Base-by-base conservation (phyloP, 164 flowering plant genomes). In the Berberis thunbergii region DNA sequence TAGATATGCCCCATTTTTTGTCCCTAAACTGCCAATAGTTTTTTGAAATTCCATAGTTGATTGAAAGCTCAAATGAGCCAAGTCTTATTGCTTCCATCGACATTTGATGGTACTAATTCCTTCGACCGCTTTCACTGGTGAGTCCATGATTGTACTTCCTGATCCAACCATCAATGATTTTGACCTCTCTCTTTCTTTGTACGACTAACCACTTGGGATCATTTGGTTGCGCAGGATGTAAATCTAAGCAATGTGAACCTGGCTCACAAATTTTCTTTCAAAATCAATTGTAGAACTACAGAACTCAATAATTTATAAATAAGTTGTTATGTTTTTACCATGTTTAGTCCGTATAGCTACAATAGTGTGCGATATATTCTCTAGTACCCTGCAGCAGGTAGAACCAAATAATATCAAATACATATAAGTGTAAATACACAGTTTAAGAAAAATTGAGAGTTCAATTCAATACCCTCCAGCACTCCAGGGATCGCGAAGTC, bases 401-500 rank as follows among this genome's bases (percentile, higher is more conserved):
- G 0, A 55, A 55, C n/a, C 8, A 2, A 55, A 2, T 38, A 40
- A 50, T 50, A 8, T 8, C 54, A 5, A 9, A 9, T 2, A 1
- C 43, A 8, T 4, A 38, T 57, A 40, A 40, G 3, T 0, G 8
- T 57, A 8, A 6, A 57, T 6, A 57, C 43, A 8, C 2, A 41
- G 6, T 40, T 3, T 10, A 12, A 43, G 7, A 54, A 58, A 62
- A 44, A 13, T 10, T 3, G 7, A 4, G 1, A 12, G 4, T 55
- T 6, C 41, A 0, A 4, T 54, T 42, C 38, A 0, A 26, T 88
- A 88, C 95, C 95, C 96, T 71, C 81, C 91, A 50, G 71, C 74
- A 48, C 92, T 88, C 49, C 79, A 84, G 39, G 96, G 90, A 72
- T 88, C 96, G 74, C 73, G 65, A 10, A 84, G 79, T 49, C 96